Evolutionary conservation across 1,284 basidiomycete species (phyloP).

Genomic region (Lentinus polychrous): DNA sequence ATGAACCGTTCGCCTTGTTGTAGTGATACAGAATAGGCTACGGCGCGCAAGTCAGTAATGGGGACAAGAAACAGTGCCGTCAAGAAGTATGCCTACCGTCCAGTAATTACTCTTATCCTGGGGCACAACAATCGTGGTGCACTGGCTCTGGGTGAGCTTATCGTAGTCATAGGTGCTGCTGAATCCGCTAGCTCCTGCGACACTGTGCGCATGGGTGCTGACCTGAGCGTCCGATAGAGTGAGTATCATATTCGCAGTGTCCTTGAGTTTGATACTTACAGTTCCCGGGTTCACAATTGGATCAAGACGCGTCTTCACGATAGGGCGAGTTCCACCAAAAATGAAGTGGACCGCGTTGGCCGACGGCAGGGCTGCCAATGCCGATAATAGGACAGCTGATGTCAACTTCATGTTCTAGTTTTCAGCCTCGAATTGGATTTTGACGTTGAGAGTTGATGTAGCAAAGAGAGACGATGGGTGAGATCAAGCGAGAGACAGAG

Average conservation of each 20-base stretch:
- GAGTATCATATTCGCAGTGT: background rate
- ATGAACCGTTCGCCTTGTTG: slow-evolving; percentile 15
- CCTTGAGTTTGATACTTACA: slow-evolving; percentile 10
- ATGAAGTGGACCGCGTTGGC: slow-evolving; percentile 21
- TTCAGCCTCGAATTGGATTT: background rate
- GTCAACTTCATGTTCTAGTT: background rate
- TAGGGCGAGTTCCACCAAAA: slow-evolving; percentile 21
- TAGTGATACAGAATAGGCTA: slow-evolving; percentile 21
- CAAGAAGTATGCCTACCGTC: slow-evolving; percentile 17
- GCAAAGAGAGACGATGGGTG: slow-evolving; percentile 5
- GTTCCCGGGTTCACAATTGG: slow-evolving; percentile 21
- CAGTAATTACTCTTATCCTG: slow-evolving; percentile 24
- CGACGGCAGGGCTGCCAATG: slow-evolving; percentile 20
- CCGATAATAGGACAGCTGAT: slow-evolving; percentile 8
- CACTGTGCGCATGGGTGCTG: slow-evolving; percentile 22
- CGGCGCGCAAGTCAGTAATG: slow-evolving; percentile 1
- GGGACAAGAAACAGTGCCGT: too few relatives aligned
- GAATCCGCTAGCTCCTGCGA: slow-evolving; percentile 23
- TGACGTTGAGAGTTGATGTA: background rate
- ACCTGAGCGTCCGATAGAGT: slow-evolving; percentile 7
- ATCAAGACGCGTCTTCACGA: slow-evolving; percentile 22
- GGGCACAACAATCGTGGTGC: slow-evolving; percentile 20
- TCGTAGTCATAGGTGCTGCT: slow-evolving; percentile 16
- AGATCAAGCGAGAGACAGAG: slow-evolving; percentile 4
- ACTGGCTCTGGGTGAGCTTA: slow-evolving; percentile 15